Conservation (phyloP, 202 grass and related monocot genomes). For the Dendrocalamus latiflorus region DNA sequence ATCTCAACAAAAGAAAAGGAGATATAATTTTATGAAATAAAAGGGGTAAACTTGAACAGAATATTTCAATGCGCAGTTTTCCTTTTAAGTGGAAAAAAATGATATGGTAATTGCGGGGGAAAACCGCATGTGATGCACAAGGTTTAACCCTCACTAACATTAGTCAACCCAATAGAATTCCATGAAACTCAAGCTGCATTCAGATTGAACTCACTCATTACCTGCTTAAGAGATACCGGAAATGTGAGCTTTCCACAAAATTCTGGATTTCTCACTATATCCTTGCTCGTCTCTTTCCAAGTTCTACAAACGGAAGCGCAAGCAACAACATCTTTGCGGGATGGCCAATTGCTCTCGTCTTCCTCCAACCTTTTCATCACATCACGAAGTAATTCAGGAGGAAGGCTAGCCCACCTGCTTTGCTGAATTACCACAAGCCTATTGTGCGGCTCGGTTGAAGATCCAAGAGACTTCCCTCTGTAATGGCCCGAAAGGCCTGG, state of each 20-base stretch:
- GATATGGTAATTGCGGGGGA: background rate
- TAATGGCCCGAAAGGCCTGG: slow-evolving; percentile 34
- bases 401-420: too few relatives aligned
- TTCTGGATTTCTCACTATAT: too few relatives aligned
- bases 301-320: slow-evolving; percentile 78
- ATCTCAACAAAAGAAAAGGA: background rate
- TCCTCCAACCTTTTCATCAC: too few relatives aligned
- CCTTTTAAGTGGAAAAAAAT: background rate
- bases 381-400: too few relatives aligned
- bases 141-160: background rate
- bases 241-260: slow-evolving; percentile 83
- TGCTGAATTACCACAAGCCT: slow-evolving; percentile 22
- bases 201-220: slow-evolving; percentile 12
- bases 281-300: slow-evolving; percentile 59
- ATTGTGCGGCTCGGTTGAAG: slow-evolving; percentile 42
- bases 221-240: slow-evolving; percentile 92
- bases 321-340: slow-evolving; percentile 72
- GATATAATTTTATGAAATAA: background rate
- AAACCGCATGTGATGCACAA: background rate
- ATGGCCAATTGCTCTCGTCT: slow-evolving; percentile 59
- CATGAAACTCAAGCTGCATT: background rate
- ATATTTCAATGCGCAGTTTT: background rate
- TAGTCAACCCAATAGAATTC: background rate
- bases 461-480: slow-evolving; percentile 50
- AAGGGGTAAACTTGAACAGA: background rate